A percentile compares a stretch with the other conserved stretches of the same genome.
These are phyloP conservation scores for Sporothrix euskadiensis DNA, from an alignment of 2,329 filamentous ascomycete species.

Conservation along the genomic window DNA sequence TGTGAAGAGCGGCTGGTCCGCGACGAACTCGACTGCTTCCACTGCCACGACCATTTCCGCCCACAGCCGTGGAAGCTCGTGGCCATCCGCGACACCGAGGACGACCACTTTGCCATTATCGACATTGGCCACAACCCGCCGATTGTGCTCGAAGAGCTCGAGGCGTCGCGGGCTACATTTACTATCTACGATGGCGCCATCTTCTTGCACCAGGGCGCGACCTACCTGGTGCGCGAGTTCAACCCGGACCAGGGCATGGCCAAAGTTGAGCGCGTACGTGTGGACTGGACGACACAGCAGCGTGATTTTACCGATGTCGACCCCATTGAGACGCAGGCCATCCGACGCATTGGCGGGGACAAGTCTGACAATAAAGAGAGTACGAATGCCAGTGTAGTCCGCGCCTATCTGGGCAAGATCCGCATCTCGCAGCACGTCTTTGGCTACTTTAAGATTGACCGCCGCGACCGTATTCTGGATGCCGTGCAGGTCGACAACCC, in stretches of 20 bases:
- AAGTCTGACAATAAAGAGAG: background rate
- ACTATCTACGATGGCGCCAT: conserved; percentile 97
- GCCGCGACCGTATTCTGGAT: conserved; percentile 79
- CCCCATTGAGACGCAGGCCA: conserved; percentile 85
- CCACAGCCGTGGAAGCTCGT: conserved; percentile 82
- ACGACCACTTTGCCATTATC: conserved; percentile 87
- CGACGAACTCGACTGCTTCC: conserved; percentile 80
- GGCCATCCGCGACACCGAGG: conserved; percentile 81
- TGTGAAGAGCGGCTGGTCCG: conserved; percentile 71
- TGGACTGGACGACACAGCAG: conserved; percentile 93
- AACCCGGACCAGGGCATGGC: conserved; percentile 77
- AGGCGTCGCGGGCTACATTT: conserved; percentile 91
- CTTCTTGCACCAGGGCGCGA: conserved; percentile 92
- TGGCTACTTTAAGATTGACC: conserved; percentile 97
- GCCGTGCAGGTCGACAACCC: conserved; percentile 92
- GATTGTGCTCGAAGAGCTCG: conserved; percentile 88
- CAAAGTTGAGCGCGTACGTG: conserved; percentile 82
- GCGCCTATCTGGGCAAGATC: conserved; percentile 83
- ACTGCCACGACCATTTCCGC: conserved; percentile 84
- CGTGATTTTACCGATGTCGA: conserved; percentile 94
- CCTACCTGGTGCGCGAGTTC: conserved; percentile 89
- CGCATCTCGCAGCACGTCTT: conserved; percentile 87
- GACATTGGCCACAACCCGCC: conserved; percentile 83
- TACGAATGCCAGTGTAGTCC: conserved; percentile 48
- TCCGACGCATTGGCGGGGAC: conserved; percentile 56